Evolutionary conservation across 176 grass and related monocot genomes (phyloP).

Genomic region (Hordeum marinum): DNA sequence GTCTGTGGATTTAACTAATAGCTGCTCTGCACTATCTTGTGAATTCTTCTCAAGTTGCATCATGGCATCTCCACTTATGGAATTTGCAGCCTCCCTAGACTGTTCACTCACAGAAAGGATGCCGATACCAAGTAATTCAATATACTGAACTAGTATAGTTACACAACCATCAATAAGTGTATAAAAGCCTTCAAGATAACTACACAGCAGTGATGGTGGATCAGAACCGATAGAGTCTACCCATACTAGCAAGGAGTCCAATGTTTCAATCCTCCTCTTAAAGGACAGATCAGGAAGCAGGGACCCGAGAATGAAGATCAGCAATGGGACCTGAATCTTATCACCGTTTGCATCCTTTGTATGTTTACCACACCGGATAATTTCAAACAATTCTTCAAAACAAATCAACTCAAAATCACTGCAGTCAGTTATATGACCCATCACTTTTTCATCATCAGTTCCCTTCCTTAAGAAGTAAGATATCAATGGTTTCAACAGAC

Average conservation of each 20-base stretch:
- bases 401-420: conserved; percentile 73
- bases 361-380: conserved; percentile 44
- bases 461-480: conserved; percentile 63
- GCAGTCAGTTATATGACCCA: conserved; percentile 29
- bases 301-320: conserved; percentile 75
- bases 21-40: conserved; percentile 23
- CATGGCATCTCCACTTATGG: conserved; percentile 17
- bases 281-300: conserved; percentile 87
- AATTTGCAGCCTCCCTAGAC: conserved; percentile 22
- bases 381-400: conserved; percentile 91
- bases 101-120: conserved; percentile 29
- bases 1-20: not conserved
- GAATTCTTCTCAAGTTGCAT: conserved; percentile 17
- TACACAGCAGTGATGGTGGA: conserved; percentile 51
- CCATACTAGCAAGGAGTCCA: conserved; percentile 51
- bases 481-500: conserved; percentile 68
- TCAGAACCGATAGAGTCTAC: conserved; percentile 56
- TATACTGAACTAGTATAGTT: conserved; percentile 45
- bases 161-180: conserved; percentile 57
- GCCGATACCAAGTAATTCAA: conserved; percentile 46
- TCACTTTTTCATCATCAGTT: conserved; percentile 50
- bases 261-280: conserved; percentile 69
- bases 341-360: conserved; percentile 34
- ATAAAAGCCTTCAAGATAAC: conserved; percentile 57
- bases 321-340: conserved; percentile 53